These are phyloP conservation scores for Epichloe bromicola DNA, from an alignment of 2,329 filamentous ascomycete species.

Conservation along the genomic window DNA sequence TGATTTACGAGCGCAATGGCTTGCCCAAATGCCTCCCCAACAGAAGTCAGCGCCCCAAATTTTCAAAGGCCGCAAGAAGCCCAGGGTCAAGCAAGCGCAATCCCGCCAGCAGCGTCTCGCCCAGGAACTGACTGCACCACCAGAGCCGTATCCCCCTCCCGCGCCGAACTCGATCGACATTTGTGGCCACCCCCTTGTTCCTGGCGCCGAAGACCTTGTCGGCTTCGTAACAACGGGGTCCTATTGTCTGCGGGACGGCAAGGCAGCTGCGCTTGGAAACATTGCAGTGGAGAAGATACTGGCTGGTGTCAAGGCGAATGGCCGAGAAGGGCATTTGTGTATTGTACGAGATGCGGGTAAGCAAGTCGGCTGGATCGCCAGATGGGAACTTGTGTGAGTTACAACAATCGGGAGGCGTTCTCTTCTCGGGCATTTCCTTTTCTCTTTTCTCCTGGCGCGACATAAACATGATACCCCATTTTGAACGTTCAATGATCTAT, in stretches of 20 bases:
- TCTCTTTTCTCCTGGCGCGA: not conserved
- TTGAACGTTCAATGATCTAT: too few relatives aligned
- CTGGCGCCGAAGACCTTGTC: constrained; percentile 61
- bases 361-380: constrained; percentile 62
- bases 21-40: constrained; percentile 35
- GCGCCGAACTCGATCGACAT: constrained; percentile 24
- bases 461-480: not conserved
- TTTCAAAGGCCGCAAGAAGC: constrained; percentile 4
- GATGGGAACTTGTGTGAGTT: constrained; percentile 54
- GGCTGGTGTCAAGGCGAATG: constrained; percentile 16
- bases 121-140: constrained; percentile 32
- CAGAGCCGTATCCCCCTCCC: constrained; percentile 19
- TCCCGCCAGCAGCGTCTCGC: constrained; percentile 32
- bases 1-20: constrained; percentile 57
- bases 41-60: not conserved
- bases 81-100: constrained; percentile 17
- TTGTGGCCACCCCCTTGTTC: constrained; percentile 54
- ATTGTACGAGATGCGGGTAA: constrained; percentile 74
- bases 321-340: constrained; percentile 45
- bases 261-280: constrained; percentile 62
- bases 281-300: constrained; percentile 48
- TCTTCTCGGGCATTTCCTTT: not conserved
- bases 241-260: constrained; percentile 66
- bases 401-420: too few relatives aligned
- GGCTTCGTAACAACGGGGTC: constrained; percentile 85